phyloP scores from a whole-genome alignment of 1,284 basidiomycete genomes.

The Boletus smithii region DNA sequence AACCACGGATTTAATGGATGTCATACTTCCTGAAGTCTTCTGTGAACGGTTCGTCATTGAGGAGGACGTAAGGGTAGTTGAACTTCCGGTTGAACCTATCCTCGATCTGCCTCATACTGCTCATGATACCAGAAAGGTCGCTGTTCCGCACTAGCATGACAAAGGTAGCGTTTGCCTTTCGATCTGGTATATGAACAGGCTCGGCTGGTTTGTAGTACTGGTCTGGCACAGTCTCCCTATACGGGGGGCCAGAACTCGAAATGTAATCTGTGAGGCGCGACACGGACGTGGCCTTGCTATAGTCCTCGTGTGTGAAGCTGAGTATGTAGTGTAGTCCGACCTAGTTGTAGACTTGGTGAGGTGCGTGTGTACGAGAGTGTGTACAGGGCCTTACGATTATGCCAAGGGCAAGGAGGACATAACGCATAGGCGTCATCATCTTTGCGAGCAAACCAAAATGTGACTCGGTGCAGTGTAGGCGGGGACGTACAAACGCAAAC shows the following conservation, averaged over 20 bases:
- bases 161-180: constrained; percentile 81
- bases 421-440: constrained; percentile 79
- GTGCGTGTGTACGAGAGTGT: background rate
- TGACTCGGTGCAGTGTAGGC: background rate
- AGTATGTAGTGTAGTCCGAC: constrained; percentile 71
- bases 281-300: constrained; percentile 63
- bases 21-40: constrained; percentile 73
- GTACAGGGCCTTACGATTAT: constrained; percentile 51
- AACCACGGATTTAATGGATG: background rate
- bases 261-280: constrained; percentile 50
- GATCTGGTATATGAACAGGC: constrained; percentile 35
- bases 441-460: no score
- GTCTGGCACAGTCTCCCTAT: constrained; percentile 52
- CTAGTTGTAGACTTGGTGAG: constrained; percentile 35
- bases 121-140: constrained; percentile 71
- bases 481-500: background rate
- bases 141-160: constrained; percentile 84
- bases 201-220: constrained; percentile 52
- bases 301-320: constrained; percentile 67
- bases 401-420: constrained; percentile 62
- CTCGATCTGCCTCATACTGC: constrained; percentile 76
- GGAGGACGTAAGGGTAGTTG: constrained; percentile 81
- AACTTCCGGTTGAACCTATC: constrained; percentile 85
- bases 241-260: constrained; percentile 40
- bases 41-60: constrained; percentile 79